Evolutionary conservation across 106 monocot genomes (phyloP).

Genomic region (Iris macrosiphon): DNA sequence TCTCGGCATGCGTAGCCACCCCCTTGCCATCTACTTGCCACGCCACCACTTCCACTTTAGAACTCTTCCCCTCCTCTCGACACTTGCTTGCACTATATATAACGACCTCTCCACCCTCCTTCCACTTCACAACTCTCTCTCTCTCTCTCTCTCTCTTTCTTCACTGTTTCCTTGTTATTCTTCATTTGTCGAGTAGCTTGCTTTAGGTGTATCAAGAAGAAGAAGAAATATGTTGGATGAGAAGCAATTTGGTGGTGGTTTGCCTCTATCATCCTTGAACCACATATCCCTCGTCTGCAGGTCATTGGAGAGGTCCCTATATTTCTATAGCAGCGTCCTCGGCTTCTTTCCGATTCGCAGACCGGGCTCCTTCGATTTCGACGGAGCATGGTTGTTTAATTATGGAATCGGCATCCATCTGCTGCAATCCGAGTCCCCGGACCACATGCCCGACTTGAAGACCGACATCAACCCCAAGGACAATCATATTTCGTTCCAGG

Average conservation of each 20-base stretch:
- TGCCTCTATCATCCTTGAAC: conserved; percentile 70
- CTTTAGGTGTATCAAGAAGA: background rate
- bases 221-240: conserved; percentile 8
- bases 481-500: conserved; percentile 93
- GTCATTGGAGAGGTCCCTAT: conserved; percentile 47
- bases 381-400: conserved; percentile 92
- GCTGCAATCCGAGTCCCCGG: conserved; percentile 54
- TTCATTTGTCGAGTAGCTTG: too few relatives aligned
- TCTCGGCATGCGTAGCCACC: too few relatives aligned
- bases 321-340: conserved; percentile 81
- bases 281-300: conserved; percentile 81
- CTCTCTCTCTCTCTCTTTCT: background rate
- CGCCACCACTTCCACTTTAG: too few relatives aligned
- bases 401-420: conserved; percentile 93
- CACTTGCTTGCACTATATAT: too few relatives aligned
- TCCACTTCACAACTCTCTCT: background rate
- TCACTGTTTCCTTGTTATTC: background rate
- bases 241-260: background rate
- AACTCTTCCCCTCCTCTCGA: too few relatives aligned
- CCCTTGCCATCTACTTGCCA: too few relatives aligned
- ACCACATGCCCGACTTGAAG: conserved; percentile 37
- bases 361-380: conserved; percentile 79
- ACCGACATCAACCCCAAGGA: conserved; percentile 74
- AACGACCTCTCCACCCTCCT: too few relatives aligned
- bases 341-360: conserved; percentile 73